Evolutionary conservation across 176 grass and related monocot genomes (phyloP).

Genomic region (Triticum monococcum): DNA sequence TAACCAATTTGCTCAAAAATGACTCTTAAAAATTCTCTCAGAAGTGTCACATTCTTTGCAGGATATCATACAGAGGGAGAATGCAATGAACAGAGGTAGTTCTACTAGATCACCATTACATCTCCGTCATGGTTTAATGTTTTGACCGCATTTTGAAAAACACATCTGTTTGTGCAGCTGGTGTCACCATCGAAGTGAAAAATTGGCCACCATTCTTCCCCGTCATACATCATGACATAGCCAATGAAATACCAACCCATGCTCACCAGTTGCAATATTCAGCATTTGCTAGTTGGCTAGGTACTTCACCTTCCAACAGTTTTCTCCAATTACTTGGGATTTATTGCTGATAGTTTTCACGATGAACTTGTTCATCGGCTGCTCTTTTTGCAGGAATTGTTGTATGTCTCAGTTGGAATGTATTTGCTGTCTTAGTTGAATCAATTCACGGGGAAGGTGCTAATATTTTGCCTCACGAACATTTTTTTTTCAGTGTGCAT

Average conservation of each 20-base stretch:
- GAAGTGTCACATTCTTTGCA: slow-evolving; percentile 32
- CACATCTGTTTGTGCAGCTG: slow-evolving; percentile 42
- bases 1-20: neutral
- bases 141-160: slow-evolving; percentile 18
- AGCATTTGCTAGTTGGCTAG: slow-evolving; percentile 93
- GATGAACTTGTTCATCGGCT: neutral
- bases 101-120: neutral
- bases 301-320: slow-evolving; percentile 43
- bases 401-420: slow-evolving; percentile 73
- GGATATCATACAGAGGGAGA: slow-evolving; percentile 87
- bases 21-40: neutral
- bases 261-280: slow-evolving; percentile 77
- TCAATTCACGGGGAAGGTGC: slow-evolving; percentile 72
- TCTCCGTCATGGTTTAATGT: neutral
- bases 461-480: slow-evolving; percentile 13
- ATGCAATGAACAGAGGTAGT: slow-evolving; percentile 69
- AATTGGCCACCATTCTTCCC: slow-evolving; percentile 90
- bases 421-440: slow-evolving; percentile 62
- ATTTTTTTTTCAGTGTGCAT: neutral
- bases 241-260: slow-evolving; percentile 83
- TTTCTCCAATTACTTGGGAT: slow-evolving; percentile 8
- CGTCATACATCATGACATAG: slow-evolving; percentile 89
- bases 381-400: slow-evolving; percentile 56
- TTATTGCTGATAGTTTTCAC: slow-evolving; percentile 11
- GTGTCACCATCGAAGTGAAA: slow-evolving; percentile 67